Evolutionary conservation across 345 rosid genomes (phyloP), one percentile per base, ranked within the genome.

Genomic region (Bruguiera parviflora): DNA sequence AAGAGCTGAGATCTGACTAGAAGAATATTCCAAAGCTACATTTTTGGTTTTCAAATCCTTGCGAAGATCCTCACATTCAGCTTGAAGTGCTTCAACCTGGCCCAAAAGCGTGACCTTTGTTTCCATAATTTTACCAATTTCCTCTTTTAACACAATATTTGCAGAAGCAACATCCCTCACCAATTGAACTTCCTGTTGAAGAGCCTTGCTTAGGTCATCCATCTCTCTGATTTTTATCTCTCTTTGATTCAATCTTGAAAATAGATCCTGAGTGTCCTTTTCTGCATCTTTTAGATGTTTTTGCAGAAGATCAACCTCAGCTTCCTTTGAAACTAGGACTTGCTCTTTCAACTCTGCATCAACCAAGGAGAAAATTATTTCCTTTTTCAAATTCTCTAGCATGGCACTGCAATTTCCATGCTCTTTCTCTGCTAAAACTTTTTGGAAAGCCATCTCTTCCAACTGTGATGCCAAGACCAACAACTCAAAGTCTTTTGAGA

Each of bases 401-500:
- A 76, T 49, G 67, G 71, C 78, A 72, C 62, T 61, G 64, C 72
- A 79, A 60, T 51, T 68, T 64, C 47, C 51, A 47, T 78, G 78
- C 75, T 75, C 80, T 77, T 67, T 76, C 62, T 78, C 67, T 57
- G 75, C 61, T 72, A 65, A 70, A 51, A 72, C 77, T 59, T 79
- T 75, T 65, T 69, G 64, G 65, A 62, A 69, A 77, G 78, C 74
- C 72, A 71, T 72, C 74, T 89, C 96, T 71, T 82, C 78, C 60
- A 92, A 74, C 77, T 61, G 78, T 35, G 72, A 84, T 66, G 65
- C 77, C 84, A 92, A 67, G 75, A 90, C 72, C 77, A 86, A 78
- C 5, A 82, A 85, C 82, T 87, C 96, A n/a, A 92, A 58, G 63
- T 87, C 96, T 80, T 87, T 95, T 16, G 89, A 75, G 77, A 65